Evolutionary conservation across 192 early-diverging fungal species (phyloP).

Genomic region (Coemansia sp.): DNA sequence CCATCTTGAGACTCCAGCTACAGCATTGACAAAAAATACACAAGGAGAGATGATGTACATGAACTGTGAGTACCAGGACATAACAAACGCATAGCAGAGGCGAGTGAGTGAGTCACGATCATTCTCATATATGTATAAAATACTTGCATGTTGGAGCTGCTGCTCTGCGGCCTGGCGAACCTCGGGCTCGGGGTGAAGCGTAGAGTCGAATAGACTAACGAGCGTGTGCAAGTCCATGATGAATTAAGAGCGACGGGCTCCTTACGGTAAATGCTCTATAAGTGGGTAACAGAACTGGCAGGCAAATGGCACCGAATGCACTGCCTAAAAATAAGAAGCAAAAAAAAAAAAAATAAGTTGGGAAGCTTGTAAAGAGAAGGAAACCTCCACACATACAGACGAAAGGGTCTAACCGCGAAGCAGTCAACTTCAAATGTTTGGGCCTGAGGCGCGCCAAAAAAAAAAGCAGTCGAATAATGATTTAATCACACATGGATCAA

Average conservation of each 20-base stretch:
- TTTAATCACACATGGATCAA: background rate
- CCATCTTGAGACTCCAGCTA: constrained; percentile 56
- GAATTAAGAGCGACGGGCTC: background rate
- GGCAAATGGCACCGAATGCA: background rate
- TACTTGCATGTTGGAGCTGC: constrained; percentile 70
- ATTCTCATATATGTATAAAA: constrained; percentile 1
- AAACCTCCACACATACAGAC: background rate
- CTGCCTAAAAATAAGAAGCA: constrained; percentile 7
- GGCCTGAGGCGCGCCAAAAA: background rate
- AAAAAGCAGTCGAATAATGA: background rate
- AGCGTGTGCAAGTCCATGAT: constrained; percentile 42
- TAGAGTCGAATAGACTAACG: constrained; percentile 68
- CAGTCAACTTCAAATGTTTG: background rate
- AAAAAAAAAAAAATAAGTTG: background rate
- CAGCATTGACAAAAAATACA: background rate
- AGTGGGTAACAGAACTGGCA: background rate
- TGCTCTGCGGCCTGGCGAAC: constrained; percentile 82
- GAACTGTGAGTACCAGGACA: background rate
- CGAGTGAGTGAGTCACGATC: background rate
- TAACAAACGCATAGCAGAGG: background rate
- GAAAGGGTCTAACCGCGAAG: background rate
- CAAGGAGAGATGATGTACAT: background rate
- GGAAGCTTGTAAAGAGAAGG: background rate
- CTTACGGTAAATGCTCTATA: background rate
- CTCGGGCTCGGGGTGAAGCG: constrained; percentile 75